Conservation (phyloP, 2,329 filamentous ascomycete species). For the Aaosphaeria pasadenensis region DNA sequence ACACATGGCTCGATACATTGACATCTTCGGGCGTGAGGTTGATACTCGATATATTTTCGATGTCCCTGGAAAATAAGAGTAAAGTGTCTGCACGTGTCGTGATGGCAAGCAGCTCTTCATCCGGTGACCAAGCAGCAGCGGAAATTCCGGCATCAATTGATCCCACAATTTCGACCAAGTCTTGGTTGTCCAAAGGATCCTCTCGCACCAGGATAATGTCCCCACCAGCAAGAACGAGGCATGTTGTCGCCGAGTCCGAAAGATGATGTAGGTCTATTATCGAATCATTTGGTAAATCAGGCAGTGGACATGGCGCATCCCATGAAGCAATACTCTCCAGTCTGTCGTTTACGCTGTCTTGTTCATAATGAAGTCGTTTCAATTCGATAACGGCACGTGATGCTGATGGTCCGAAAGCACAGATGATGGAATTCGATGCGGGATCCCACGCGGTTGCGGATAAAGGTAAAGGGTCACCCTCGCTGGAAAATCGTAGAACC, state of each 20-base stretch:
- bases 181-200: slow-evolving; percentile 61
- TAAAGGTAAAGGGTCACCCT: slow-evolving; percentile 52
- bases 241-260: slow-evolving; percentile 72
- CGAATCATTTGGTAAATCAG: slow-evolving; percentile 70
- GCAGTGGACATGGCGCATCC: slow-evolving; percentile 80
- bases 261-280: slow-evolving; percentile 83
- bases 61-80: slow-evolving; percentile 88
- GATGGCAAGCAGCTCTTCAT: slow-evolving; percentile 85
- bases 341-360: slow-evolving; percentile 38
- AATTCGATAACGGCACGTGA: slow-evolving; percentile 72
- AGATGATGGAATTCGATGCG: slow-evolving; percentile 72
- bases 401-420: slow-evolving; percentile 76
- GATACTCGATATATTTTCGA: slow-evolving; percentile 78
- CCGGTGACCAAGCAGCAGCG: slow-evolving; percentile 88
- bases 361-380: slow-evolving; percentile 48
- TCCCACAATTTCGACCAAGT: slow-evolving; percentile 90
- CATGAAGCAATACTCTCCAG: slow-evolving; percentile 68
- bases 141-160: slow-evolving; percentile 90
- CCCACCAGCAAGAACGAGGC: slow-evolving; percentile 81
- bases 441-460: slow-evolving; percentile 85
- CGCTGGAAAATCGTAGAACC: slow-evolving; percentile 57
- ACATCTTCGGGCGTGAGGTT: slow-evolving; percentile 73
- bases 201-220: slow-evolving; percentile 87
- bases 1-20: slow-evolving; percentile 87
- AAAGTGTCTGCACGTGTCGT: slow-evolving; percentile 76